Percentiles rank a stretch among this genome's conserved stretches.
Conservation (phyloP, 768 basidiomycete genomes). For the Phlebiopsis gigantea region DNA sequence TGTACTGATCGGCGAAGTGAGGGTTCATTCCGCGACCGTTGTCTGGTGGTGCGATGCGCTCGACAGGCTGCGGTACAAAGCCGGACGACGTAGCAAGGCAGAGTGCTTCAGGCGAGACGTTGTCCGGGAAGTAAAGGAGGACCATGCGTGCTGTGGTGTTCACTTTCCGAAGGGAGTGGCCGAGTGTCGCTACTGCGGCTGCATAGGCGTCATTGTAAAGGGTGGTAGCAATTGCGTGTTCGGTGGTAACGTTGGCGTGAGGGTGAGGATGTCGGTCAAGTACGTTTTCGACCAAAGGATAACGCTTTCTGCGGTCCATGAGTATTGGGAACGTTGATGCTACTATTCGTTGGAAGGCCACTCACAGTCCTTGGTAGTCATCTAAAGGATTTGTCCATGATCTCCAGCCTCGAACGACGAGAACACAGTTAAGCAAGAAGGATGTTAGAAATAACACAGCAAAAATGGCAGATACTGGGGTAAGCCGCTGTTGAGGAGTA, state of each 20-base stretch:
- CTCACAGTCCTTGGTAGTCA: constrained; percentile 6
- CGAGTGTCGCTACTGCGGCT: constrained; percentile 28
- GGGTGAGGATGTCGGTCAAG: neutral
- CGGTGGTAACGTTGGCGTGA: neutral
- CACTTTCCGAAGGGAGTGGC: constrained; percentile 26
- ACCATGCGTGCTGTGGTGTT: constrained; percentile 29
- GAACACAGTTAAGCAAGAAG: neutral
- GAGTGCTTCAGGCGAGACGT: constrained; percentile 33
- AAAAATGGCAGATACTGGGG: neutral
- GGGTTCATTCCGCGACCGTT: constrained; percentile 29
- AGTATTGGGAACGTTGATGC: neutral
- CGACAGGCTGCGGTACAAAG: constrained; percentile 32
- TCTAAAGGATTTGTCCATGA: neutral
- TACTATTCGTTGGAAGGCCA: neutral
- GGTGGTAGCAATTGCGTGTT: constrained; percentile 25
- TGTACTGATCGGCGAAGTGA: constrained; percentile 38
- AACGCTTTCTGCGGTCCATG: neutral
- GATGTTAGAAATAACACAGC: neutral
- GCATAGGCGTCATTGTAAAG: constrained; percentile 29
- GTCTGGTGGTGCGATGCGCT: constrained; percentile 34
- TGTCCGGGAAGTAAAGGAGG: constrained; percentile 29
- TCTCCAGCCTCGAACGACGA: neutral
- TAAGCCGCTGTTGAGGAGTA: neutral
- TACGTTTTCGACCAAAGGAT: neutral
- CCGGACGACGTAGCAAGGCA: constrained; percentile 35